Percentiles rank a stretch among this genome's conserved stretches.
These are phyloP conservation scores for Saccharomycopsis phalli DNA, from an alignment of 1,139 yeast genomes.

Conservation along the genomic window DNA sequence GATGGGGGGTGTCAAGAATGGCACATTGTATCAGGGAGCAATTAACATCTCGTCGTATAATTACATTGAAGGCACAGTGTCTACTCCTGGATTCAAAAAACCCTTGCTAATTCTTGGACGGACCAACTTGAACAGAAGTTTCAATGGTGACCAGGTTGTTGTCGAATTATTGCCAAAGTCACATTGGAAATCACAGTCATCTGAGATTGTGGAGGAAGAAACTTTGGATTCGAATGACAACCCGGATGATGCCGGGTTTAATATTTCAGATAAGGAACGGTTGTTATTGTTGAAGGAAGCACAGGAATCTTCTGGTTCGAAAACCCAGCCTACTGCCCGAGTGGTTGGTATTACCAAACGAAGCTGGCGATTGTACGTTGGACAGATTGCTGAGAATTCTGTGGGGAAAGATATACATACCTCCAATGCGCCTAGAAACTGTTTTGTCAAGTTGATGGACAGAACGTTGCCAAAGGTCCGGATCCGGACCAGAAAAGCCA, in stretches of 20 bases:
- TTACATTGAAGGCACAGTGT: constrained; percentile 78
- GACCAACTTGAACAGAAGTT: constrained; percentile 79
- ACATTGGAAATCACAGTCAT: constrained; percentile 84
- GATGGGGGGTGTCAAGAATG: constrained; percentile 85
- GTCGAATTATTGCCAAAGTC: constrained; percentile 80
- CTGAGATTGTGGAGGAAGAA: constrained; percentile 70
- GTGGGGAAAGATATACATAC: constrained; percentile 40
- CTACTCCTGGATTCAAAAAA: constrained; percentile 63
- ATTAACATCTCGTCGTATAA: constrained; percentile 79
- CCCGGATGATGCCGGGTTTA: constrained; percentile 42
- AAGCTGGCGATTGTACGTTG: constrained; percentile 95
- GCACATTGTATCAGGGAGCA: constrained; percentile 79
- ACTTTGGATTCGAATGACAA: constrained; percentile 52
- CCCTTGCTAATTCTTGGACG: constrained; percentile 80
- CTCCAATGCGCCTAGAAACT: constrained; percentile 55
- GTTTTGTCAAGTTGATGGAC: constrained; percentile 86
- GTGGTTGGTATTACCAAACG: constrained; percentile 85
- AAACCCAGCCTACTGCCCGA: constrained; percentile 81
- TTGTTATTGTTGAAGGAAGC: constrained; percentile 73
- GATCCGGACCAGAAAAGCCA: constrained; percentile 80
- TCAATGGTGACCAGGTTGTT: constrained; percentile 86
- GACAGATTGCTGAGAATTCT: constrained; percentile 81
- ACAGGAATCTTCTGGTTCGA: constrained; percentile 39
- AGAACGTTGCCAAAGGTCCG: constrained; percentile 78
- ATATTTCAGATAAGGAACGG: constrained; percentile 69